These are phyloP conservation scores for Daldinia bambusicola DNA, from an alignment of 495 filamentous ascomycete genomes.

Conservation along the genomic window DNA sequence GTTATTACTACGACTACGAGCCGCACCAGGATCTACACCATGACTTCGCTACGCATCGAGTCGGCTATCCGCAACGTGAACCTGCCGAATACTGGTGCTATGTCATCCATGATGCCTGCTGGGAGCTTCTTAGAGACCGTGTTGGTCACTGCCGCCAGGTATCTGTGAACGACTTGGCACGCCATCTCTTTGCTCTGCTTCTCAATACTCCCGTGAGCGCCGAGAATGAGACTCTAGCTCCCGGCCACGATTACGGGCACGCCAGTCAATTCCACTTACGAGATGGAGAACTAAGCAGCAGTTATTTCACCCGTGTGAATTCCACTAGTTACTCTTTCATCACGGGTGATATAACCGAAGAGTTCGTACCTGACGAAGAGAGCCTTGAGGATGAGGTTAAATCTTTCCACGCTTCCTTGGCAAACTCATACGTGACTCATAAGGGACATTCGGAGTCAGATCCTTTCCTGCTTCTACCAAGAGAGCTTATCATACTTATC, in stretches of 20 bases:
- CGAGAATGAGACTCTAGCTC: not conserved
- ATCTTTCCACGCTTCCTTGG: not conserved
- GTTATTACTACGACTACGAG: not conserved
- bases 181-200: not conserved
- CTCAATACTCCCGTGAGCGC: not conserved
- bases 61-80: constrained; percentile 5
- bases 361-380: not conserved
- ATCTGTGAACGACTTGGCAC: not conserved
- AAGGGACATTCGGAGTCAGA: constrained; percentile 1
- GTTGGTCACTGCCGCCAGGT: not conserved
- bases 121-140: constrained; percentile 12
- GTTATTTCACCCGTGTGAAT: not conserved
- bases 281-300: not conserved
- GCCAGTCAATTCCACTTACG: not conserved
- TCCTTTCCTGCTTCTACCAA: constrained; percentile 20
- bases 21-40: not conserved
- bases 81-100: constrained; percentile 22
- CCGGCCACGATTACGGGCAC: not conserved
- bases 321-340: not conserved
- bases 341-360: not conserved
- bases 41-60: constrained; percentile 4
- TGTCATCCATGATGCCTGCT: constrained; percentile 27
- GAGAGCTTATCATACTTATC: constrained; percentile 22
- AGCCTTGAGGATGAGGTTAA: not conserved
- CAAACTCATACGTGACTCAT: not conserved